These are phyloP conservation scores for Glycine tomentella DNA, from an alignment of 306 rosid genomes.

Conservation along the genomic window DNA sequence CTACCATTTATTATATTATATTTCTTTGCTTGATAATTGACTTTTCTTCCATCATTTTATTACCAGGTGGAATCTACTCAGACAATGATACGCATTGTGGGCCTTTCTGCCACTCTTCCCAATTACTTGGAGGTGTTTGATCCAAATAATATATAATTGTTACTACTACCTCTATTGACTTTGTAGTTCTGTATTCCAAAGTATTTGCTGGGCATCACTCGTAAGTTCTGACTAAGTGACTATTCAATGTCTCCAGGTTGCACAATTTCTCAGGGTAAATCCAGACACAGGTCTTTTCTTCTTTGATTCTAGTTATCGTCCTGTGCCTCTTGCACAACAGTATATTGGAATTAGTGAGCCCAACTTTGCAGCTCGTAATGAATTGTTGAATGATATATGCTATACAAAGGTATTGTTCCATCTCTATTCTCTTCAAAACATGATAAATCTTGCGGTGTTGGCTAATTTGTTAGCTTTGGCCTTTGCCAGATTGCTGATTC, in stretches of 20 bases:
- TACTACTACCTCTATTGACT: constrained; percentile 38
- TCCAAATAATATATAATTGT: constrained; percentile 41
- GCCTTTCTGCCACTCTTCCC: constrained; percentile 98
- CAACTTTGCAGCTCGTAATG: constrained; percentile 86
- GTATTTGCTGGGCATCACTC: constrained; percentile 34
- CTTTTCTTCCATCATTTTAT: background rate
- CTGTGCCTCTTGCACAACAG: constrained; percentile 99
- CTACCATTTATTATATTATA: constrained; percentile 8
- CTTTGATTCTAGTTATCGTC: constrained; percentile 96
- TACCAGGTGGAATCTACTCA: constrained; percentile 94
- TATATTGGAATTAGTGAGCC: constrained; percentile 92
- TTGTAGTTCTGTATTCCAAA: constrained; percentile 43
- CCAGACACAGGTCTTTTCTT: constrained; percentile 93
- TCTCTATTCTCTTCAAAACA: constrained; percentile 36
- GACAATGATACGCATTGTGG: constrained; percentile 97
- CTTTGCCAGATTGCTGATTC: constrained; percentile 77
- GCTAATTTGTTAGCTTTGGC: constrained; percentile 39
- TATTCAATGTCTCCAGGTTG: constrained; percentile 67
- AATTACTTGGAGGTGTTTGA: constrained; percentile 87
- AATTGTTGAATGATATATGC: constrained; percentile 88
- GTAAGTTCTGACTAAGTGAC: constrained; percentile 18
- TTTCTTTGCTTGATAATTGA: constrained; percentile 11
- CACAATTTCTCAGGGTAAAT: constrained; percentile 94
- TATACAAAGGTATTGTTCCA: constrained; percentile 76
- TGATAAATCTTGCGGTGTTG: constrained; percentile 42